Conservation (phyloP, 768 basidiomycete species). For the Lactarius pseudohatsudake region DNA sequence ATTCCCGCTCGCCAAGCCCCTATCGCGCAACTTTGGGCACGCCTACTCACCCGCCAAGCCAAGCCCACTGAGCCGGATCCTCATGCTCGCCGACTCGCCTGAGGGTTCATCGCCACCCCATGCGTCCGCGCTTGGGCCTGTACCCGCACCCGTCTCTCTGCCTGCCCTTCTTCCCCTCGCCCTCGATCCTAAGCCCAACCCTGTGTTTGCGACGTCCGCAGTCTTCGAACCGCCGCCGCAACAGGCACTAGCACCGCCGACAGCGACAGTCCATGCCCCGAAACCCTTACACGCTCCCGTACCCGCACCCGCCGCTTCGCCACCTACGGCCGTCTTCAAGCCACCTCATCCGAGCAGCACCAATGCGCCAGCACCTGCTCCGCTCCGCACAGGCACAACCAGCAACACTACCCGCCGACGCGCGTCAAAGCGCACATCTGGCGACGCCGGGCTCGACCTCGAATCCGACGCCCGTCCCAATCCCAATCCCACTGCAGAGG, state of each 20-base stretch:
- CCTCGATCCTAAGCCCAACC: no score
- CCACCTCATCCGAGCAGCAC: neutral
- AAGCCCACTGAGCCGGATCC: constrained; percentile 76
- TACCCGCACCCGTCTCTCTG: constrained; percentile 29
- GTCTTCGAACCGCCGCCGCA: constrained; percentile 11
- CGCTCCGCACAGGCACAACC: constrained; percentile 17
- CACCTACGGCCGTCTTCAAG: constrained; percentile 11
- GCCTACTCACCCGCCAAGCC: constrained; percentile 82
- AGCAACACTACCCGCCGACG: constrained; percentile 35
- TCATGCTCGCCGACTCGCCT: constrained; percentile 68
- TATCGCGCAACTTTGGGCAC: constrained; percentile 68
- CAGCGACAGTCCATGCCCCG: neutral
- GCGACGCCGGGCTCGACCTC: constrained; percentile 21
- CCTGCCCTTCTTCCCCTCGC: constrained; percentile 11
- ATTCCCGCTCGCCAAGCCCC: constrained; percentile 72
- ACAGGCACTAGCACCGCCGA: neutral
- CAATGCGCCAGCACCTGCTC: constrained; percentile 14
- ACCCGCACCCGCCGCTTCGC: constrained; percentile 21
- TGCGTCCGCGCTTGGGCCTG: constrained; percentile 28
- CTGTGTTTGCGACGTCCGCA: neutral
- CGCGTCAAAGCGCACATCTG: constrained; percentile 16
- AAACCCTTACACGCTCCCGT: constrained; percentile 11
- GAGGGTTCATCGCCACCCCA: constrained; percentile 37
- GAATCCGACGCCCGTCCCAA: constrained; percentile 20
- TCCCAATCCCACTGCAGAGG: neutral